These are phyloP conservation scores for Sporobolus alterniflorus DNA, from an alignment of 202 grass and related monocot genomes.

Conservation along the genomic window DNA sequence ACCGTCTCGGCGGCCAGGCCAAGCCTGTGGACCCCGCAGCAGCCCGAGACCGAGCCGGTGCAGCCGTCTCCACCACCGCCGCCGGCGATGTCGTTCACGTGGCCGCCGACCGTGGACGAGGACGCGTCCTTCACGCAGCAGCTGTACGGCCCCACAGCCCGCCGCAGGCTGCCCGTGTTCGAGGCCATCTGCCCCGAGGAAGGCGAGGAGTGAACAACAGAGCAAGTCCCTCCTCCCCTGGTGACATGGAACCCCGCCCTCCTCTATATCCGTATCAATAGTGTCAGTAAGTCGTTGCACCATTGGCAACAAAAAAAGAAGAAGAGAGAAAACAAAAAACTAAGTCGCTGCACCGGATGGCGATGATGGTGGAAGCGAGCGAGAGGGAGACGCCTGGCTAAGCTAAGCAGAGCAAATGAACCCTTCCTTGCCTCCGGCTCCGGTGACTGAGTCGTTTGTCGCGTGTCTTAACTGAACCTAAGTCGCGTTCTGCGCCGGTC, in stretches of 20 bases:
- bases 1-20: not conserved
- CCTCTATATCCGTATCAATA: not conserved
- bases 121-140: slow-evolving; percentile 11
- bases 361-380: not conserved
- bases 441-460: not conserved
- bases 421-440: not conserved
- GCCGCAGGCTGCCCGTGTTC: slow-evolving; percentile 63
- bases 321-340: not conserved
- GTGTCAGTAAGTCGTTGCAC: not conserved
- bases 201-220: slow-evolving; percentile 10
- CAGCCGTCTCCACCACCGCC: too few species aligned
- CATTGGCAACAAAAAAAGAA: not conserved
- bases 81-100: slow-evolving; percentile 1
- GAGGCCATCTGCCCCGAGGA: slow-evolving; percentile 46
- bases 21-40: not conserved
- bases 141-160: slow-evolving; percentile 40
- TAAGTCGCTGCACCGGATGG: not conserved
- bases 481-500: not conserved
- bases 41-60: not conserved
- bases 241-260: not conserved
- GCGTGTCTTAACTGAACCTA: not conserved
- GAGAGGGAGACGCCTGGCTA: not conserved
- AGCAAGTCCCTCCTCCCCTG: not conserved
- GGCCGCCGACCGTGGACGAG: slow-evolving; percentile 45
- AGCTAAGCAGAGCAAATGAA: not conserved